Percentiles rank a stretch among this genome's conserved stretches.
These are phyloP conservation scores for Neoascochyta sp. DNA, from an alignment of 2,329 filamentous ascomycete genomes.

Conservation along the genomic window DNA sequence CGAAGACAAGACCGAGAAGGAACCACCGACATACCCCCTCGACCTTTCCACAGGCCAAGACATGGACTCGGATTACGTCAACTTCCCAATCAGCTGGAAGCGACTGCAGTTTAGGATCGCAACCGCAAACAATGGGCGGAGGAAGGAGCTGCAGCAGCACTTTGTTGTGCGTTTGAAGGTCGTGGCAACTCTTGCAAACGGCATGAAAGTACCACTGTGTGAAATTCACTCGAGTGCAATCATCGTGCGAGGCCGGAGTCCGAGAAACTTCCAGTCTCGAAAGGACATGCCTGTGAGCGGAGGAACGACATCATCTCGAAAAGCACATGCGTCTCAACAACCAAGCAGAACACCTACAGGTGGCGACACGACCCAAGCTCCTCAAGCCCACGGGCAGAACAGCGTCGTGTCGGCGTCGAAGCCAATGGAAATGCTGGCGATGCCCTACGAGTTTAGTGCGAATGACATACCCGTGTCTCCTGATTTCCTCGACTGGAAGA, in stretches of 20 bases:
- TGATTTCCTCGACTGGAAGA: slow-evolving; percentile 46
- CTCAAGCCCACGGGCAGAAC: slow-evolving; percentile 24
- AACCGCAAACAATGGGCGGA: slow-evolving; percentile 90
- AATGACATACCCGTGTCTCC: slow-evolving; percentile 41
- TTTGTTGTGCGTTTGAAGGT: slow-evolving; percentile 88
- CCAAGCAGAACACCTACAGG: slow-evolving; percentile 36
- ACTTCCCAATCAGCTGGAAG: slow-evolving; percentile 92
- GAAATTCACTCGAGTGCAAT: slow-evolving; percentile 87
- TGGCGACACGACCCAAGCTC: slow-evolving; percentile 33
- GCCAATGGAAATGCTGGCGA: slow-evolving; percentile 37
- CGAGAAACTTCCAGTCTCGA: slow-evolving; percentile 87
- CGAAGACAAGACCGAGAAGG: slow-evolving; percentile 71
- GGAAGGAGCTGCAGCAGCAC: slow-evolving; percentile 94
- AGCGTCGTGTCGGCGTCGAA: slow-evolving; percentile 24
- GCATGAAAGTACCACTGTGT: slow-evolving; percentile 74
- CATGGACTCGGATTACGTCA: slow-evolving; percentile 76
- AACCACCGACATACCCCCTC: slow-evolving; percentile 77
- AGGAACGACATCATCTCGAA: slow-evolving; percentile 73
- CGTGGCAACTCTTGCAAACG: slow-evolving; percentile 75
- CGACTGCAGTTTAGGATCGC: slow-evolving; percentile 90
- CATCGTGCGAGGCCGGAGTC: slow-evolving; percentile 88
- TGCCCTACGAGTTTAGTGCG: slow-evolving; percentile 42
- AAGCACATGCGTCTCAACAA: slow-evolving; percentile 44
- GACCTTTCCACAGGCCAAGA: slow-evolving; percentile 64
- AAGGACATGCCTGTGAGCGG: slow-evolving; percentile 88